phyloP scores from a whole-genome alignment of 805 yeast species.

The Nakazawaea pomicola region DNA sequence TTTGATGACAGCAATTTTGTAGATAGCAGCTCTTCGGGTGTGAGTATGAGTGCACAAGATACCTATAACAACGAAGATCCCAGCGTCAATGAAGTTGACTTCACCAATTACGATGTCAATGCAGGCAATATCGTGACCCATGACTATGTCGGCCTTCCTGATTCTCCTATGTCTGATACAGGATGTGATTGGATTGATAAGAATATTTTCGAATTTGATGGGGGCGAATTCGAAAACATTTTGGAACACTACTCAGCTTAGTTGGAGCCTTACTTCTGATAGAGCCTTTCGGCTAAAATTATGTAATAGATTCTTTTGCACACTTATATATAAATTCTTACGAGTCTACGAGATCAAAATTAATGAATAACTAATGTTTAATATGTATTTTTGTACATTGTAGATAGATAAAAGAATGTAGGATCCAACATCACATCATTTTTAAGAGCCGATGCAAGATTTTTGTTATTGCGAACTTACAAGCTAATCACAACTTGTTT shows the following conservation, averaged over 20 bases:
- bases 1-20: neutral
- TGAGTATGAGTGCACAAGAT: neutral
- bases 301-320: neutral
- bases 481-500: conserved; percentile 20
- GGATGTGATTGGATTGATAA: conserved; percentile 59
- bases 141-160: conserved; percentile 1
- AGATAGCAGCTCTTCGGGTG: neutral
- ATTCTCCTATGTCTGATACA: conserved; percentile 34
- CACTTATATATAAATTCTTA: too few species aligned
- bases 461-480: too few species aligned
- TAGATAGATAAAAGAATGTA: too few species aligned
- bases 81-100: conserved; percentile 21
- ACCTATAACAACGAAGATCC: conserved; percentile 3
- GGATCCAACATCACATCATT: too few species aligned
- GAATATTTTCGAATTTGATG: conserved; percentile 34
- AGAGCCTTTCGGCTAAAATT: too few species aligned
- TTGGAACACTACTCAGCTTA: conserved; percentile 1
- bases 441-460: too few species aligned
- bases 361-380: too few species aligned
- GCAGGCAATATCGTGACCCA: conserved; percentile 15
- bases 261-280: too few species aligned
- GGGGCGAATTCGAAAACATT: conserved; percentile 17
- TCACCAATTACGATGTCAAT: conserved; percentile 19
- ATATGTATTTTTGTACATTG: too few species aligned
- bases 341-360: too few species aligned